Percentiles rank a stretch among this genome's conserved stretches.
phyloP scores from a whole-genome alignment of 371 early-diverging fungal genomes.

The Apophysomyces ossiformis region DNA sequence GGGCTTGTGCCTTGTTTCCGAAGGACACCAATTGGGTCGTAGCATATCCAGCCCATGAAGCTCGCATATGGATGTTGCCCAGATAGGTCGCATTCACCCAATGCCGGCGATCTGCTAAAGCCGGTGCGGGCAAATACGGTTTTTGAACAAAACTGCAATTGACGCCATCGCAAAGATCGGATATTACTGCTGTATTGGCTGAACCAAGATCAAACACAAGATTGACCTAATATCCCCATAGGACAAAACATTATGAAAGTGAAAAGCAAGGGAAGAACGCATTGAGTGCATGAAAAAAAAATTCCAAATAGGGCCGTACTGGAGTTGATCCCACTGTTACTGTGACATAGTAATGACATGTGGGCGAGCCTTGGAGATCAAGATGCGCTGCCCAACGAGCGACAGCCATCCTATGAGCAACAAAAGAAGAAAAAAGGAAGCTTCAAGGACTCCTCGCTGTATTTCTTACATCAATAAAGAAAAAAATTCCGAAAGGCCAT shows the following conservation, averaged over 20 bases:
- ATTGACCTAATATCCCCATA: constrained; percentile 15
- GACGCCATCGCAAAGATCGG: constrained; percentile 13
- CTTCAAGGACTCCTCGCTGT: too few relatives aligned
- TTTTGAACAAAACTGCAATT: constrained; percentile 15
- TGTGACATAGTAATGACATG: constrained; percentile 19
- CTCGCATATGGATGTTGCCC: constrained; percentile 18
- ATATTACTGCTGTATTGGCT: constrained; percentile 26
- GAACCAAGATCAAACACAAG: constrained; percentile 25
- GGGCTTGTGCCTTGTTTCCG: not conserved
- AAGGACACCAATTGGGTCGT: constrained; percentile 14
- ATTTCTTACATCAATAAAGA: too few relatives aligned
- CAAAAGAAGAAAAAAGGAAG: constrained; percentile 3
- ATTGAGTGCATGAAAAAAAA: not conserved
- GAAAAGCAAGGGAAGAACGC: not conserved
- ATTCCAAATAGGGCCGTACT: not conserved
- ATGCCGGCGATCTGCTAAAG: not conserved
- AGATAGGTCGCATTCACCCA: constrained; percentile 18
- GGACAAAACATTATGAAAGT: too few relatives aligned
- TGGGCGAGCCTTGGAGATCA: constrained; percentile 22
- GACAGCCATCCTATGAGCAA: not conserved
- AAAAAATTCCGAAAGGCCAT: too few relatives aligned
- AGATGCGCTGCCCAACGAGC: constrained; percentile 19
- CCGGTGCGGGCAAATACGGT: constrained; percentile 14
- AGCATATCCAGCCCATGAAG: constrained; percentile 24
- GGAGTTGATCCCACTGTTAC: constrained; percentile 14